Base-by-base conservation (phyloP, 768 basidiomycete genomes). In the Pleurotus cornucopiae region DNA sequence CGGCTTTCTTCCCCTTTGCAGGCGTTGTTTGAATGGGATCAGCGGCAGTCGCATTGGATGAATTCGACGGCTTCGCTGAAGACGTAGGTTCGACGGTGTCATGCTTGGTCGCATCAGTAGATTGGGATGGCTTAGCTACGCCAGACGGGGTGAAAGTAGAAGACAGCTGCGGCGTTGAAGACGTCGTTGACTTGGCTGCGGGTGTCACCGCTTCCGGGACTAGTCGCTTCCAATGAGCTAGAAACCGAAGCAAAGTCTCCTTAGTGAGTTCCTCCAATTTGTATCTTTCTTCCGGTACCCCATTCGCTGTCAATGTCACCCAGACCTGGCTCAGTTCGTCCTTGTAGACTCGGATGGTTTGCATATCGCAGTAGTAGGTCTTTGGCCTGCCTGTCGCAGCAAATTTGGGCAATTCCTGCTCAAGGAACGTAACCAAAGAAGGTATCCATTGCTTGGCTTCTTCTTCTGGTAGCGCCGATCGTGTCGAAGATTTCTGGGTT, bases 1-100 rank as follows among this genome's bases (percentile, higher is more conserved):
- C 38, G 30, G 67, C 76, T 60, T 72, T 79, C 62, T 83, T 73
- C 5, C 79, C 82, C 25, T 80, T 67, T 34, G 63, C 58, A 21
- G 77, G 76, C 4, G 71, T 34, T 34, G 30, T 11, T 11, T 9
- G 11, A 34, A 34, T 34, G 30, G 9, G 9, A 34, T 34, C 30
- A 34, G 3, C 30, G 30, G 30, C 11, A 7, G 30, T 34, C 30
- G 9, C 30, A 34, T 34, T 34, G 30, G 30, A 34, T 34, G 30
- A 34, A 3, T 34, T 34, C 11, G 30, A 34, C 30, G 9, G 30
- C 11, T 34, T 34, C 7, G 30, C 9, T 9, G 9, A 34, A 34
- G 30, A 9, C 30, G 30, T 34, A 34, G 30, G 9, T 34, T 12
- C 11, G 11, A 34, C 3, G 4, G 30, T 34, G 30, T 34, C 30